Percentiles rank a stretch among this genome's conserved stretches.
These are phyloP conservation scores for Phytophthora ramorum DNA, from an alignment of 352 stramenopile species.

Conservation along the genomic window DNA sequence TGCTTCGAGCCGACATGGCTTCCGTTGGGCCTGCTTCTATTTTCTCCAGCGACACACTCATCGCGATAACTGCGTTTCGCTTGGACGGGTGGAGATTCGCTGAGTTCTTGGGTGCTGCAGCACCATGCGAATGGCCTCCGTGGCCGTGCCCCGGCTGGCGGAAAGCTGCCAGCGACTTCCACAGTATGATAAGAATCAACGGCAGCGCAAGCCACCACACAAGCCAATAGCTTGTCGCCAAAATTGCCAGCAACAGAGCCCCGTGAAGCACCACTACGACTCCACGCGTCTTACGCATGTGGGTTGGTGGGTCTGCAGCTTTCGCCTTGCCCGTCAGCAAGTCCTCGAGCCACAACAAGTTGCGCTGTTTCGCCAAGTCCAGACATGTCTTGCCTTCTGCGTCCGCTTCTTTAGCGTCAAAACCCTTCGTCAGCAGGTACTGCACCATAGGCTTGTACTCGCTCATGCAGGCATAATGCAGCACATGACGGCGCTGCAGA, in stretches of 20 bases:
- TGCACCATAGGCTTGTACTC: conserved; percentile 75
- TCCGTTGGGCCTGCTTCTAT: conserved; percentile 23
- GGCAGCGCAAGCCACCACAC: conserved; percentile 75
- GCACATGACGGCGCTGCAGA: conserved; percentile 40
- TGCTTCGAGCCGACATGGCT: conserved; percentile 19
- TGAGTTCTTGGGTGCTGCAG: conserved; percentile 38
- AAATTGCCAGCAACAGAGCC: conserved; percentile 49
- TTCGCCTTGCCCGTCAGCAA: conserved; percentile 47
- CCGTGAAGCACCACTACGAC: conserved; percentile 61
- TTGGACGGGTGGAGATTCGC: conserved; percentile 55
- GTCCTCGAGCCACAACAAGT: conserved; percentile 58
- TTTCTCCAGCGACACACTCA: conserved; percentile 42
- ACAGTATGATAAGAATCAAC: conserved; percentile 61
- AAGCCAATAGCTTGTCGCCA: conserved; percentile 71
- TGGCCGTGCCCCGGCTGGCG: conserved; percentile 45
- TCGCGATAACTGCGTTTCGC: conserved; percentile 38
- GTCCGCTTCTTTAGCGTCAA: conserved; percentile 57
- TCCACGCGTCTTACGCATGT: conserved; percentile 60
- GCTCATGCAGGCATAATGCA: conserved; percentile 70
- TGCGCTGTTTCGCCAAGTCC: conserved; percentile 46
- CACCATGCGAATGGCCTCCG: conserved; percentile 51
- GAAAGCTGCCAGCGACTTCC: conserved; percentile 57
- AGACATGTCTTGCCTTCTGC: conserved; percentile 52
- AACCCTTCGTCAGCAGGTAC: conserved; percentile 67
- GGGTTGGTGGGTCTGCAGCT: conserved; percentile 52